Evolutionary conservation across 306 rosid genomes (phyloP), one percentile per base, ranked within the genome.

Genomic region (Pyrus betulifolia): DNA sequence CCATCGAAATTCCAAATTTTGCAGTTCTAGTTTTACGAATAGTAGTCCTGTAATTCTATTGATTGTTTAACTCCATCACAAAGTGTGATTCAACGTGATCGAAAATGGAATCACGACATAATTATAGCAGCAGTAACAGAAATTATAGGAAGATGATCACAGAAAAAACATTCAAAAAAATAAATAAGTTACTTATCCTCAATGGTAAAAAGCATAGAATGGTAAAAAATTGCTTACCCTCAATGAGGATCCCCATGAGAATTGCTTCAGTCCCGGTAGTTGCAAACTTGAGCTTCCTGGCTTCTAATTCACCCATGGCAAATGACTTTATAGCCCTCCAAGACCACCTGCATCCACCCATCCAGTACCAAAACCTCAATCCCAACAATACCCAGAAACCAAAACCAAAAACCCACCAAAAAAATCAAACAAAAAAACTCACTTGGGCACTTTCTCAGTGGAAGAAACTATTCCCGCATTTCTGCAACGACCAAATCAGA

Each of bases 221-320:
- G 25, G 31, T 65, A 6, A 31, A 30, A 75, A 75, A 49, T 3
- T 67, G 75, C 57, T 76, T 74, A 87, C 98, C 97, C 76, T 91
- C 98, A 3, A 85, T 40, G 19, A 93, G 96, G 82, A 91, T 58
- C 67, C 96, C 98, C 95, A 91, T 82, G 84, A 91, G 85, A 84
- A 93, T 79, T 52, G 91, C 80, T 79, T 91, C 97, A 61, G 93
- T 86, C 14, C 95, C 97, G 5, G 97, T 85, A 46, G 74, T 84
- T 15, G 81, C 78, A 74, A 72, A 80, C 86, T 82, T 89, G 17
- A 33, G 81, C 85, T 93, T 93, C 78, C 95, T 85, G 0, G 96
- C 96, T 82, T 93, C 95, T 84, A 88, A 31, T 77, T 80, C 89
- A 30, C 60, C 83, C 95, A 91, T 86, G 40, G 90, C 83, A 83